These are phyloP conservation scores for Lantana camara DNA, from an alignment of 257 asterid genomes.

Conservation along the genomic window DNA sequence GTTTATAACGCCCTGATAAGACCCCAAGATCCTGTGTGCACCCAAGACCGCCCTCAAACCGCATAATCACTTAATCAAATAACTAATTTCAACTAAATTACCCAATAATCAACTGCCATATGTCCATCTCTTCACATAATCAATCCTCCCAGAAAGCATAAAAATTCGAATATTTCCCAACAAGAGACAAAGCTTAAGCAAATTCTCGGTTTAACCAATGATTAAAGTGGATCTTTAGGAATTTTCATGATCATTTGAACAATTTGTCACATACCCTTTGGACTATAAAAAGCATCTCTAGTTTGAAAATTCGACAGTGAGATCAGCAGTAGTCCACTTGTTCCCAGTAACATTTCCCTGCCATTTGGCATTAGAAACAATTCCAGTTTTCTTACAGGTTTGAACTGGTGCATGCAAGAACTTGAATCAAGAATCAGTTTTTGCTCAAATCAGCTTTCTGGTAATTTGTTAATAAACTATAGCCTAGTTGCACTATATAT, in stretches of 20 bases:
- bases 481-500: neutral
- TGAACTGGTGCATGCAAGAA: constrained; percentile 20
- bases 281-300: constrained; percentile 51
- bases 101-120: constrained; percentile 3
- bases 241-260: neutral
- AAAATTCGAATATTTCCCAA: constrained; percentile 36
- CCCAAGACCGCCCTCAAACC: neutral
- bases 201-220: constrained; percentile 41
- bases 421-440: neutral
- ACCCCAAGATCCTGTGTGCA: constrained; percentile 1
- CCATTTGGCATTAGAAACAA: constrained; percentile 49
- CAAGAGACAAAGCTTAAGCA: constrained; percentile 22
- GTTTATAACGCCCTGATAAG: constrained; percentile 26
- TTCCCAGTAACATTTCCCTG: constrained; percentile 11
- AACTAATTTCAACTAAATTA: neutral
- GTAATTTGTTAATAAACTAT: constrained; percentile 11
- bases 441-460: constrained; percentile 27
- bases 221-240: neutral
- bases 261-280: constrained; percentile 44
- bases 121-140: neutral
- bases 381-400: neutral
- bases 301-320: constrained; percentile 21
- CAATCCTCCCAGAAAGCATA: constrained; percentile 28
- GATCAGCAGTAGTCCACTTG: constrained; percentile 24
- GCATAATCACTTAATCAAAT: constrained; percentile 6